Percentiles rank a stretch among this genome's conserved stretches.
Evolutionary conservation across 2,329 filamentous ascomycete genomes (phyloP).

Genomic region (Septoria linicola): DNA sequence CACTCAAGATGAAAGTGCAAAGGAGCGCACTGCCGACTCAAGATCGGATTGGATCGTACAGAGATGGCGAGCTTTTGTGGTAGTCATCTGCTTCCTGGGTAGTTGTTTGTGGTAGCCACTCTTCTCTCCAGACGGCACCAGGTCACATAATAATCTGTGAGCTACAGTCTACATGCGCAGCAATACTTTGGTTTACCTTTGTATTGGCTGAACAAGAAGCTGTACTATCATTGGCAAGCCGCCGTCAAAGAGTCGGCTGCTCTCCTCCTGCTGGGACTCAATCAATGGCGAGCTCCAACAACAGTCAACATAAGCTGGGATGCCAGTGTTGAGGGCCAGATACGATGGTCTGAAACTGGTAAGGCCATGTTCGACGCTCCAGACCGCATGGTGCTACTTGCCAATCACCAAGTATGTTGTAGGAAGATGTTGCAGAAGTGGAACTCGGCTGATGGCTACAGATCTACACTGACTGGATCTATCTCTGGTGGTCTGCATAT

Average conservation of each 20-base stretch:
- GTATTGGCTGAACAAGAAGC: neutral
- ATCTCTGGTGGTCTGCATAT: slow-evolving; percentile 90
- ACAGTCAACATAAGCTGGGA: slow-evolving; percentile 79
- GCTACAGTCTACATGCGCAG: slow-evolving; percentile 17
- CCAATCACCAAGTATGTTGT: slow-evolving; percentile 68
- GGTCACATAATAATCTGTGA: neutral
- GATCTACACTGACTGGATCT: slow-evolving; percentile 74
- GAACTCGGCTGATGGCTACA: slow-evolving; percentile 1
- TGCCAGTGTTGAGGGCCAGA: slow-evolving; percentile 71
- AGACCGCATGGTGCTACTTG: slow-evolving; percentile 75
- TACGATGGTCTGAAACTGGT: slow-evolving; percentile 66
- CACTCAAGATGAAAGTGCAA: too few relatives aligned
- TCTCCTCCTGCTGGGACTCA: slow-evolving; percentile 71
- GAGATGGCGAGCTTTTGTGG: neutral
- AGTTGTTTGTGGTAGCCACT: neutral
- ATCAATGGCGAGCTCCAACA: slow-evolving; percentile 79
- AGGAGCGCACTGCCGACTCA: too few relatives aligned
- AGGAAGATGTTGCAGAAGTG: neutral
- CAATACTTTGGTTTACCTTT: slow-evolving; percentile 16
- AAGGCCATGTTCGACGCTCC: slow-evolving; percentile 74
- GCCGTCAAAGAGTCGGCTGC: slow-evolving; percentile 68
- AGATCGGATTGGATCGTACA: neutral
- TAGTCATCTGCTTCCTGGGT: slow-evolving; percentile 6
- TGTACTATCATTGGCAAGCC: slow-evolving; percentile 12
- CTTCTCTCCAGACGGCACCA: neutral